These are phyloP conservation scores for Debaryomyces prosopidis DNA, from an alignment of 805 yeast species.

Conservation along the genomic window DNA sequence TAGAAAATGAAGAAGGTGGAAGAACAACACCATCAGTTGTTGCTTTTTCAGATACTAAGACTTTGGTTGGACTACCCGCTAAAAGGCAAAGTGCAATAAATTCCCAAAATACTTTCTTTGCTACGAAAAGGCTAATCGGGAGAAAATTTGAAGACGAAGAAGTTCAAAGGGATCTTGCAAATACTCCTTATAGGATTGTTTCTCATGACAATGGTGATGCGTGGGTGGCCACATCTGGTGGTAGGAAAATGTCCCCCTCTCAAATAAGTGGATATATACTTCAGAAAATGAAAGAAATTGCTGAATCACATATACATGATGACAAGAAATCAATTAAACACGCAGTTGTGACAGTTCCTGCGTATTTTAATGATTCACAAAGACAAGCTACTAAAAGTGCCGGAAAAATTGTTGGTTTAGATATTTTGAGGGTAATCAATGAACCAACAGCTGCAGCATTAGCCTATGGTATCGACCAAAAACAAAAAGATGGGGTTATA, in stretches of 20 bases:
- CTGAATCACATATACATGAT: conserved; percentile 51
- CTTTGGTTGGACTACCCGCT: conserved; percentile 69
- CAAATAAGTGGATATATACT: conserved; percentile 69
- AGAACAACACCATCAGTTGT: conserved; percentile 81
- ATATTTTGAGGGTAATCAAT: conserved; percentile 73
- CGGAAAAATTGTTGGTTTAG: conserved; percentile 72
- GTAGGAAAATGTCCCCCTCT: conserved; percentile 58
- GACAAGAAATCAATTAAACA: conserved; percentile 44
- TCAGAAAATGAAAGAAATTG: conserved; percentile 64
- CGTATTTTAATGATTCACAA: conserved; percentile 77
- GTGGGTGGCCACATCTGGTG: conserved; percentile 54
- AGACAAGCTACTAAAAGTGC: conserved; percentile 84
- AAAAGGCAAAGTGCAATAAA: conserved; percentile 76
- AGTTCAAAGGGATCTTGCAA: conserved; percentile 64
- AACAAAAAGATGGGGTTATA: conserved; percentile 49
- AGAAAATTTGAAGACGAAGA: conserved; percentile 67
- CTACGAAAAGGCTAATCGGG: conserved; percentile 81
- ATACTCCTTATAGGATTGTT: conserved; percentile 64
- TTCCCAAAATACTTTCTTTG: conserved; percentile 76
- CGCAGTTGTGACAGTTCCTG: conserved; percentile 85
- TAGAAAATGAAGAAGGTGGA: conserved; percentile 77
- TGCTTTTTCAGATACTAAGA: conserved; percentile 48
- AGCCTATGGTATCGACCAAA: conserved; percentile 72
- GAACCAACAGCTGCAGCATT: conserved; percentile 88
- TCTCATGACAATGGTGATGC: conserved; percentile 68